A percentile compares a stretch with the other conserved stretches of the same genome.
Evolutionary conservation across 192 early-diverging fungal species (phyloP).

Genomic region (Coemansia sp.): DNA sequence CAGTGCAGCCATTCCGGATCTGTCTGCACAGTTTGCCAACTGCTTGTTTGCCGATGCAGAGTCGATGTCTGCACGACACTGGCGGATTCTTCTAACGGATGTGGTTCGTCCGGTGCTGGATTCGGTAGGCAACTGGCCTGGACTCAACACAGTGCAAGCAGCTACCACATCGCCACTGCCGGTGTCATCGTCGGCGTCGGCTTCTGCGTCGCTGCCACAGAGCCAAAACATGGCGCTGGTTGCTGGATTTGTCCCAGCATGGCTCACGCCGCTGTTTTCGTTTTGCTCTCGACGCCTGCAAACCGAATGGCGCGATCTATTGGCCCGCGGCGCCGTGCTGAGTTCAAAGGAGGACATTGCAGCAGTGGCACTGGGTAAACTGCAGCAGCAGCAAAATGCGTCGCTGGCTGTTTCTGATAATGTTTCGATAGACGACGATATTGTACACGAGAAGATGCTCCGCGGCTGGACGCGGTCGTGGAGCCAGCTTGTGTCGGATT

Average conservation of each 20-base stretch:
- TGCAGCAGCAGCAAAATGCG: background rate
- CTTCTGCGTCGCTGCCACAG: background rate
- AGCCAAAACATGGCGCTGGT: background rate
- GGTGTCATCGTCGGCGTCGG: background rate
- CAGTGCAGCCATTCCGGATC: constrained; percentile 4
- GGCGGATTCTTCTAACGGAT: constrained; percentile 31
- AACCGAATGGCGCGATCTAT: constrained; percentile 24
- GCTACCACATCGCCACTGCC: too few species aligned
- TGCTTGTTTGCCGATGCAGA: constrained; percentile 40
- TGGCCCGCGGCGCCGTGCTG: background rate
- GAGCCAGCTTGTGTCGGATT: constrained; percentile 23
- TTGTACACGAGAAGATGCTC: constrained; percentile 35
- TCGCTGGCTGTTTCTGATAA: background rate
- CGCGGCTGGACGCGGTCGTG: constrained; percentile 50
- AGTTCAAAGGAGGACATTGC: constrained; percentile 6
- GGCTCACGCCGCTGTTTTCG: constrained; percentile 37
- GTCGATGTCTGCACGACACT: constrained; percentile 32
- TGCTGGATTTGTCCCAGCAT: constrained; percentile 18
- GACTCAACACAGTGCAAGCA: background rate
- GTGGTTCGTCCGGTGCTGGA: constrained; percentile 24
- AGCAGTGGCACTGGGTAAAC: constrained; percentile 2
- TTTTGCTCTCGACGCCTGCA: constrained; percentile 23
- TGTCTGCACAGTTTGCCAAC: constrained; percentile 22
- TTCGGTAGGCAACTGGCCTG: constrained; percentile 40
- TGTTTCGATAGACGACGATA: constrained; percentile 22